A percentile compares a stretch with the other conserved stretches of the same genome.
phyloP scores from a whole-genome alignment of 2,329 filamentous ascomycete species.

The Cercospora sp. region DNA sequence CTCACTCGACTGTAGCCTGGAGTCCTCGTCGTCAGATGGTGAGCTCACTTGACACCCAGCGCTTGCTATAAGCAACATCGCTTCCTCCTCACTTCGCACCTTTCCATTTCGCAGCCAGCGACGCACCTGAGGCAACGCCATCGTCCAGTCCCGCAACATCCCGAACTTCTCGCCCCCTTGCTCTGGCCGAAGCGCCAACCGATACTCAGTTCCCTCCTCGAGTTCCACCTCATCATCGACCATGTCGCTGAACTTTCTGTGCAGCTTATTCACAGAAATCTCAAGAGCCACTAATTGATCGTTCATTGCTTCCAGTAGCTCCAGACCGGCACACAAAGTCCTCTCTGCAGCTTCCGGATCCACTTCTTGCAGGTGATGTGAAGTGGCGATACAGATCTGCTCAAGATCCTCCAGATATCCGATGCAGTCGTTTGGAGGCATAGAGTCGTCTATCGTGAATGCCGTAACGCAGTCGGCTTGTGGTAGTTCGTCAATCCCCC shows the following conservation, averaged over 20 bases:
- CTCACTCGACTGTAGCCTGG: not conserved
- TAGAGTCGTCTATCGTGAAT: not conserved
- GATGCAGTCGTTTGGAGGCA: slow-evolving; percentile 9
- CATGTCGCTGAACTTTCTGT: slow-evolving; percentile 12
- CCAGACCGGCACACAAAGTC: slow-evolving; percentile 8
- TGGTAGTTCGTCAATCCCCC: not conserved
- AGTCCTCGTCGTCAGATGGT: not conserved
- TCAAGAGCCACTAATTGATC: slow-evolving; percentile 15
- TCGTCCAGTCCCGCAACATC: slow-evolving; percentile 8
- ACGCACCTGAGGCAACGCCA: slow-evolving; percentile 11
- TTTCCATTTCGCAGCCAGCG: slow-evolving; percentile 7
- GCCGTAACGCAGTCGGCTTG: slow-evolving; percentile 6
- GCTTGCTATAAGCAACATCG: slow-evolving; percentile 9
- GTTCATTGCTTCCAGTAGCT: slow-evolving; percentile 11
- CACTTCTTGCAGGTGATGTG: not conserved
- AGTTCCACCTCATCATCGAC: slow-evolving; percentile 6
- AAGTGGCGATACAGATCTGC: slow-evolving; percentile 1
- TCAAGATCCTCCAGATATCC: slow-evolving; percentile 11
- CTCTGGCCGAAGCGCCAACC: slow-evolving; percentile 9
- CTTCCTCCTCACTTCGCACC: slow-evolving; percentile 14
- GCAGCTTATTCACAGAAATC: slow-evolving; percentile 14
- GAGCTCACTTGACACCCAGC: slow-evolving; percentile 1
- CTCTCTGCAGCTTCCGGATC: slow-evolving; percentile 3
- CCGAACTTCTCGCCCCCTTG: slow-evolving; percentile 7
- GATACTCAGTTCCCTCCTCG: slow-evolving; percentile 11